phyloP scores from a whole-genome alignment of 495 filamentous ascomycete genomes.

The Thozetella sp. region DNA sequence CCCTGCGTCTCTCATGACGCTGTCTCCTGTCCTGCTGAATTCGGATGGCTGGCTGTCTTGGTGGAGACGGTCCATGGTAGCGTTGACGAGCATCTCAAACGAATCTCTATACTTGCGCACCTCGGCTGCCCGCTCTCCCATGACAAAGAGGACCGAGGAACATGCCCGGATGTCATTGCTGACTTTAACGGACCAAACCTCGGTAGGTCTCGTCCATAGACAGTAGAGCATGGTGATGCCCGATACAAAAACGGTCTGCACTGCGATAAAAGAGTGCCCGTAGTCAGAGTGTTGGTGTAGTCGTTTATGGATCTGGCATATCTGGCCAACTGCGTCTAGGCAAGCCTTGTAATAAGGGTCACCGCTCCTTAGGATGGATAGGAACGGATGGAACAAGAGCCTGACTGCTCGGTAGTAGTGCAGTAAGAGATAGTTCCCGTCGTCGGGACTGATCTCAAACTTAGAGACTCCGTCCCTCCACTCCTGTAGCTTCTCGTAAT shows the following conservation, averaged over 20 bases:
- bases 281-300: constrained; percentile 52
- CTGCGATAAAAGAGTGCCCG: constrained; percentile 55
- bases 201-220: constrained; percentile 45
- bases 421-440: constrained; percentile 52
- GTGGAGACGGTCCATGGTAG: constrained; percentile 52
- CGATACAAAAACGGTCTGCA: constrained; percentile 58
- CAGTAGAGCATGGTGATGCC: constrained; percentile 55
- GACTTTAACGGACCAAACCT: constrained; percentile 48
- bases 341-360: constrained; percentile 55
- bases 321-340: constrained; percentile 50
- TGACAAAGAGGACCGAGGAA: constrained; percentile 55
- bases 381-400: constrained; percentile 53
- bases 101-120: constrained; percentile 58
- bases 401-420: constrained; percentile 55
- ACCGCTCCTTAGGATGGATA: constrained; percentile 46
- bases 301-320: constrained; percentile 56
- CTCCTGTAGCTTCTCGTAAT: neutral
- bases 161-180: constrained; percentile 39
- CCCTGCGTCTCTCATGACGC: neutral
- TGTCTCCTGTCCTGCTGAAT: neutral
- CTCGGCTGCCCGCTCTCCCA: constrained; percentile 53
- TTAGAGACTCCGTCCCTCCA: neutral
- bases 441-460: neutral
- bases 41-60: neutral
- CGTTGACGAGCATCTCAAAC: constrained; percentile 54